Evolutionary conservation across 768 basidiomycete species (phyloP).

Genomic region (Suillus clintonianus): DNA sequence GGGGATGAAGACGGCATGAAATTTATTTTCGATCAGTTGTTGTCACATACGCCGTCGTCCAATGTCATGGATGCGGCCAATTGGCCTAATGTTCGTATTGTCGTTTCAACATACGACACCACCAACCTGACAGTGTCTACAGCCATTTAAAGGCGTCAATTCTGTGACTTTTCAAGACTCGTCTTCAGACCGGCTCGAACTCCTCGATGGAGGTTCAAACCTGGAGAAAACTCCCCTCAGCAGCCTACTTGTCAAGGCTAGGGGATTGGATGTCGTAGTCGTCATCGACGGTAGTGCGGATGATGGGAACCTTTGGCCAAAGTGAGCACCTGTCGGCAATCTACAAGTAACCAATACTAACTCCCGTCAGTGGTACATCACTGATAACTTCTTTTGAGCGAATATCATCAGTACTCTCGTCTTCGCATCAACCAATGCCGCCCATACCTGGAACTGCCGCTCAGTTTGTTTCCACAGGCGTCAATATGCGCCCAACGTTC

Average conservation of each 20-base stretch:
- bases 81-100: constrained; percentile 56
- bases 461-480: constrained; percentile 58
- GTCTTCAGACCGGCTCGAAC: constrained; percentile 51
- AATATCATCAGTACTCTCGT: constrained; percentile 43
- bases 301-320: constrained; percentile 62
- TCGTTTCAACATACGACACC: neutral
- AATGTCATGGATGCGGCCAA: constrained; percentile 52
- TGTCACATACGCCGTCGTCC: constrained; percentile 49
- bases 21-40: constrained; percentile 50
- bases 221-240: constrained; percentile 70
- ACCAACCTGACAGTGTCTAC: constrained; percentile 7
- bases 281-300: constrained; percentile 72
- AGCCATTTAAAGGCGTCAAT: constrained; percentile 57
- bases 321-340: constrained; percentile 42
- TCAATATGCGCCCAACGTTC: constrained; percentile 72
- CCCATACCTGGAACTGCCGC: constrained; percentile 55
- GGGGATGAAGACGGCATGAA: constrained; percentile 39
- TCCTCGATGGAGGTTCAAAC: constrained; percentile 75
- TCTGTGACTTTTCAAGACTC: constrained; percentile 54
- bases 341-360: neutral
- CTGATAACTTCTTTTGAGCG: constrained; percentile 47
- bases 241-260: constrained; percentile 67
- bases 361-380: constrained; percentile 49
- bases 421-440: constrained; percentile 63
- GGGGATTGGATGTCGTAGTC: constrained; percentile 73